Evolutionary conservation across 306 rosid genomes (phyloP), one percentile per base, ranked within the genome.

Genomic region (Quercus parvula): DNA sequence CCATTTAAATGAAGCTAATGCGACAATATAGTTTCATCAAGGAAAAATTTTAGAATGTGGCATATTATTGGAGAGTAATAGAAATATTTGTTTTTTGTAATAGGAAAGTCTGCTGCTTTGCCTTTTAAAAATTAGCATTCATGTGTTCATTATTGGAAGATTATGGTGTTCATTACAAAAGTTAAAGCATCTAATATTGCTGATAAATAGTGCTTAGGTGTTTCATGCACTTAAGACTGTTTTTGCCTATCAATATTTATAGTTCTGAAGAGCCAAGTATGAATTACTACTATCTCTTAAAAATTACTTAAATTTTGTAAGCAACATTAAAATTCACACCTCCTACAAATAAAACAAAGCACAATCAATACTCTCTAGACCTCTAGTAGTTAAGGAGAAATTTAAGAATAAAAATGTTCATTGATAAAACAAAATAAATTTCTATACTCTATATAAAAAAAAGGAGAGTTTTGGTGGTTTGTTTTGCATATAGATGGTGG

Each of bases 161-260:
- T 92, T 56, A 77, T 77, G 85, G 97, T 97, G n/a, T 92, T 88
- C 80, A 5, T 89, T 35, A 9, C 87, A 22, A 97, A 97, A 73
- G 86, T 92, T n/a, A 83, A 91, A 2, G 70, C 97, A 69, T 27
- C 88, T 59, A 92, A 63, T 35, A 7, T 35, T 35, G 41, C 2
- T 35, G 41, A 35, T 35, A 35, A 35, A 33, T 35, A 5, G 0
- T 94, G 89, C 90, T 76, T 92, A 74, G 67, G 41, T 70, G 41
- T 92, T 92, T 78, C 94, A 92, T 85, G 96, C 94, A 70, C 85
- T 94, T 51, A 93, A 93, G 68, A 92, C 92, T 81, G 93, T 93
- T 71, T 94, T 88, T 79, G 92, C 98, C 76, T 94, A 90, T 87
- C 98, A 94, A 27, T 94, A 84, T 57, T 87, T 28, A 84, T 92